Base-by-base conservation (phyloP, 2,329 filamentous ascomycete species). In the Fusarium humuli region DNA sequence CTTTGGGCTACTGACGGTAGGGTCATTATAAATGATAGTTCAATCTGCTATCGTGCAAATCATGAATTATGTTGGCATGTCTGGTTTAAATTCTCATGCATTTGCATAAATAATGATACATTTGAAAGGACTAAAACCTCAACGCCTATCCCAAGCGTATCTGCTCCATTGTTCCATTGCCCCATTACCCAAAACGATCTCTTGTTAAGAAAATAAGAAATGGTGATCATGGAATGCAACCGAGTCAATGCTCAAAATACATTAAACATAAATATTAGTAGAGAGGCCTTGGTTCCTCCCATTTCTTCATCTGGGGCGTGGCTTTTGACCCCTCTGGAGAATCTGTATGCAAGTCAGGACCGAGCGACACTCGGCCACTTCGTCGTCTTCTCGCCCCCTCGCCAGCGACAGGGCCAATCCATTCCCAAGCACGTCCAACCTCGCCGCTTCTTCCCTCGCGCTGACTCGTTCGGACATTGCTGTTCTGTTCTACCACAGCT, bases 401-500 rank as follows among this genome's bases (percentile, higher is more conserved):
- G 20, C 83, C 84, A 20, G 82, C 79, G 20, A 84, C 81, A 16
- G 88, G 87, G 2, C 89, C 89, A 67, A 91, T 91, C 89, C 89
- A 91, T 76, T 91, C 90, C 89, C 89, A 91, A 2, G 88, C 89
- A 29, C 88, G 83, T 29, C 88, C 88, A 30, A 92, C 86, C 75
- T 91, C 90, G 34, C 89, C 90, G 72, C 85, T 90, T 56, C 84
- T 82, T 48, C 91, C 81, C 86, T 92, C 83, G 83, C 94, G 82
- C 86, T 94, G 81, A 81, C 87, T 84, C 0, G 87, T 93, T 44
- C 96, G 88, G 18, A 99, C 92, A 76, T 99, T 99, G 65, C 93
- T 92, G 79, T 99, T 99, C 79, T 91, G 90, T 81, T 99, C 96
- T 1, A 99, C 94, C 55, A 98, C 91, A 54, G 85, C 88, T 72